Evolutionary conservation across 345 rosid genomes (phyloP), one percentile per base, ranked within the genome.

Genomic region (Syzygium aromaticum): DNA sequence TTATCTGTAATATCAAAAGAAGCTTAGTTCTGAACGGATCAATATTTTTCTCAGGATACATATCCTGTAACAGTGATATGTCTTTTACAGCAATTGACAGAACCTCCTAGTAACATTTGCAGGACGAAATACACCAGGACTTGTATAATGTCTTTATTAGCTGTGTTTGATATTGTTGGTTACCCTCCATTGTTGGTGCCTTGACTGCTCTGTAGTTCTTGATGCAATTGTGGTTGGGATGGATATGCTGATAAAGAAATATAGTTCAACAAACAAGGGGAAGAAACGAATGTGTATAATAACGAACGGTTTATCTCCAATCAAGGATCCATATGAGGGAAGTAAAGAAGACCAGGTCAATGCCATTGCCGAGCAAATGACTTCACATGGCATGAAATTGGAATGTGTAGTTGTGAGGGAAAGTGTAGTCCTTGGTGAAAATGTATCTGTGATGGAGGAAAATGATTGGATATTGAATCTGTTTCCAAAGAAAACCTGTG

Each of bases 151-250:
- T 33, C 43, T 38, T 33, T 67, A 67, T 67, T 67, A 33, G 38
- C 25, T 19, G 13, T 67, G 80, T 17, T 67, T 67, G 46, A 33
- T 33, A 25, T 67, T 67, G 80, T 38, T 67, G 23, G 21, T 67
- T 33, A 67, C 46, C 46, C 46, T 67, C 9, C 43, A 63, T 86
- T 17, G 52, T 85, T 85, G 64, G 87, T 89, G 67, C 94, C 96
- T 95, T 97, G 91, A 94, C 96, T 90, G 27, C 61, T 84, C 30
- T 77, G 67, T 91, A 98, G 99, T 94, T 94, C 93, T 96, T 91
- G 99, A 96, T 93, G 98, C 97, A 86, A 84, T 98, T 86, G 94
- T 95, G 90, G 98, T 96, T 89, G 99, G 99, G 86, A 93, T 98
- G 96, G 99, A 96, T 90, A 93, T 96, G 96, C 89, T 98, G 90